Evolutionary conservation across 2,329 filamentous ascomycete genomes (phyloP).

Genomic region (Cladosporium sp.): DNA sequence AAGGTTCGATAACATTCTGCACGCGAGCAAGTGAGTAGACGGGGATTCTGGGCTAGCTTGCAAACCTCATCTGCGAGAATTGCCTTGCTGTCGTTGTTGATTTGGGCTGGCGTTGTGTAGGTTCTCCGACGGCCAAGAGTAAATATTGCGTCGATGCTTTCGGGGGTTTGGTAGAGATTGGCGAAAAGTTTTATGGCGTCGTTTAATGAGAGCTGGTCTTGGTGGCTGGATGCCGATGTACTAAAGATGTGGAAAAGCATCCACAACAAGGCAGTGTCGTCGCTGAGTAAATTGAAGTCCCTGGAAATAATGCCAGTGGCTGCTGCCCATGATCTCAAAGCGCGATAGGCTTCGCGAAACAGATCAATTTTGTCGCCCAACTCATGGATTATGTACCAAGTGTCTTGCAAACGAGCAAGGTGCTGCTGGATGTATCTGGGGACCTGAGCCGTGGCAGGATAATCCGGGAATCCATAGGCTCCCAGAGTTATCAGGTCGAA

Average conservation of each 20-base stretch:
- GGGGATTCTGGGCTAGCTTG: background rate
- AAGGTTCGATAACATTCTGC: background rate
- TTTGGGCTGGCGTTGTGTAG: background rate
- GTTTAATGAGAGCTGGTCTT: background rate
- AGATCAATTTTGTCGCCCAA: background rate
- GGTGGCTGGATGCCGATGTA: background rate
- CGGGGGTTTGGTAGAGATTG: background rate
- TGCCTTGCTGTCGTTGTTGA: background rate
- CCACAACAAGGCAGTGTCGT: constrained; percentile 1
- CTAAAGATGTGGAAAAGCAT: background rate
- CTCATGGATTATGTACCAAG: background rate
- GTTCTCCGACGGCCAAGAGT: background rate
- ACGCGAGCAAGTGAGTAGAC: background rate
- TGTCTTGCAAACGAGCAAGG: background rate
- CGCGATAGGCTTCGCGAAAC: background rate
- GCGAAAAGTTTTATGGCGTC: background rate
- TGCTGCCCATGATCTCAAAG: constrained; percentile 8
- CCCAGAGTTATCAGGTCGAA: constrained; percentile 2
- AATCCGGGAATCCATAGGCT: background rate
- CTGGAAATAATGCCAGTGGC: constrained; percentile 11
- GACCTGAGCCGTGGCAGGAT: background rate
- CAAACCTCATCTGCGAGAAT: background rate
- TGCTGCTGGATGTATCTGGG: background rate
- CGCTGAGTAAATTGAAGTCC: background rate
- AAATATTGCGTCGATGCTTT: background rate